Evolutionary conservation across 169 alveolate species (phyloP).

Genomic region (Pseudocohnilembus persalinus): DNA sequence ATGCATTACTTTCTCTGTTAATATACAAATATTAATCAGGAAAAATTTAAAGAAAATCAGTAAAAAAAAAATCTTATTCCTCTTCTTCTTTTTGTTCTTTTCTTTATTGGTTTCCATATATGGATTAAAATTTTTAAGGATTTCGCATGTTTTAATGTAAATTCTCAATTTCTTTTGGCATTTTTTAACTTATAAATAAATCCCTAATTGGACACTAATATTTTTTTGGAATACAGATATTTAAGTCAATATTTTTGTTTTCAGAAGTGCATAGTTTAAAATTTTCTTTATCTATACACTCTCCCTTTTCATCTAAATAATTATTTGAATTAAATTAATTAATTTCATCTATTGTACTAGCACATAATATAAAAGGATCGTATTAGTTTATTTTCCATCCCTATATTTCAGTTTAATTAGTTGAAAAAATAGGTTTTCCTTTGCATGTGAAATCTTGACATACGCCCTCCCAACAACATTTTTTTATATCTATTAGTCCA

Average conservation of each 20-base stretch:
- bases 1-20: neutral
- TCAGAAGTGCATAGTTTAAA: neutral
- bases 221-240: neutral
- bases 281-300: neutral
- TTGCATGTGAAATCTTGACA: neutral
- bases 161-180: too few relatives aligned
- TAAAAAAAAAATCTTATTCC: too few relatives aligned
- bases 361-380: neutral
- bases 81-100: too few relatives aligned
- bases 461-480: neutral
- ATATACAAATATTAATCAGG: neutral
- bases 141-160: too few relatives aligned
- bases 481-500: neutral
- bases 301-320: neutral
- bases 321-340: too few relatives aligned
- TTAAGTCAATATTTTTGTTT: neutral
- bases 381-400: neutral
- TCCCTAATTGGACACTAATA: neutral
- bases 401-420: neutral
- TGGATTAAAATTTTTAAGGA: too few relatives aligned
- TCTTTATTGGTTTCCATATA: too few relatives aligned
- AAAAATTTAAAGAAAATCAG: too few relatives aligned
- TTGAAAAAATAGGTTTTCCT: neutral
- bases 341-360: neutral
- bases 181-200: too few relatives aligned